phyloP scores from a whole-genome alignment of 108 stramenopile genomes.

The Poteriospumella lacustris region DNA sequence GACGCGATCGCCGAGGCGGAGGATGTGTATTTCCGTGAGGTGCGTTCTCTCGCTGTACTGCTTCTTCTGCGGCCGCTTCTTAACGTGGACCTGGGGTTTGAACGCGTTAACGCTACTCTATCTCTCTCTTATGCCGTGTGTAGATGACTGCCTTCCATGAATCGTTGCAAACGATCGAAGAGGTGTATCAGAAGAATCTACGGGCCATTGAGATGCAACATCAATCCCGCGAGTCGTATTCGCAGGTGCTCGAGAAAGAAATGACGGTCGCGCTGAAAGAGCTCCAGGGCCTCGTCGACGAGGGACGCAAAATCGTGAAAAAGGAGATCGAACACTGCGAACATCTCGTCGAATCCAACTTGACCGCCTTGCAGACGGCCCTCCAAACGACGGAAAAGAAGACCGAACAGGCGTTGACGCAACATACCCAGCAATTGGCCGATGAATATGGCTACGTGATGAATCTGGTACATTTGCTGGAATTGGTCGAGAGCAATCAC shows the following conservation, averaged over 20 bases:
- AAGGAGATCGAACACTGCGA: neutral
- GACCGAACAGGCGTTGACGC: too few species aligned
- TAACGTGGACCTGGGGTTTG: too few species aligned
- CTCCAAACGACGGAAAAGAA: too few species aligned
- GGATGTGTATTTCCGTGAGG: neutral
- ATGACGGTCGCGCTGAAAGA: slow-evolving; percentile 14
- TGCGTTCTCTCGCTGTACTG: too few species aligned
- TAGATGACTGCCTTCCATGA: neutral
- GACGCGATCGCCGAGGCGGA: neutral
- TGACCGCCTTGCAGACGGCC: neutral
- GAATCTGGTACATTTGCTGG: too few species aligned
- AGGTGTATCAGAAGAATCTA: neutral
- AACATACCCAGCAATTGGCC: too few species aligned
- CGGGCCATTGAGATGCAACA: slow-evolving; percentile 10
- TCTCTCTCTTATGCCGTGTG: neutral
- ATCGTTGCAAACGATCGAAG: neutral
- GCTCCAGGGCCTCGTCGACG: neutral
- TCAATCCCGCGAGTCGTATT: slow-evolving; percentile 3
- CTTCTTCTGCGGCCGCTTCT: too few species aligned
- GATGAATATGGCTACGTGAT: too few species aligned
- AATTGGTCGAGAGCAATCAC: too few species aligned
- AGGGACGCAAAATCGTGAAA: neutral
- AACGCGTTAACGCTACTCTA: too few species aligned
- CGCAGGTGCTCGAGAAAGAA: slow-evolving; percentile 20
- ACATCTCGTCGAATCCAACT: neutral